Evolutionary conservation across 2,329 filamentous ascomycete species (phyloP), one percentile per base, ranked within the genome.

Genomic region (Lithohypha guttulata): DNA sequence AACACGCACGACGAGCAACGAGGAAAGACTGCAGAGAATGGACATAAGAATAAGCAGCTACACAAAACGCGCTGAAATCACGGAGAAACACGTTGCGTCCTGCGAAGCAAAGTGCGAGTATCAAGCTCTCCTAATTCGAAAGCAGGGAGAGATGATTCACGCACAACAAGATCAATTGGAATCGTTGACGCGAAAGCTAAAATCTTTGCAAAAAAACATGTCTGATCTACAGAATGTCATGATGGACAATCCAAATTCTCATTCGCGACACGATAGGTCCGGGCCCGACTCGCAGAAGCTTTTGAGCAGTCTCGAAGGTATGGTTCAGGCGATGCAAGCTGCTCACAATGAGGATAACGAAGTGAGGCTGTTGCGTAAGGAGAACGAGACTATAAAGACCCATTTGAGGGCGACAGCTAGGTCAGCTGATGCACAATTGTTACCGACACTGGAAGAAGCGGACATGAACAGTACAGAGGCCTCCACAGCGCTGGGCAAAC

Each of bases 321-420:
- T 45, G 34, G 28, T 42, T 14, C 22, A 15, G 10, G 37, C 35
- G 2, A 34, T 43, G 34, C 46, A 30, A 35, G 30, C 35, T 18
- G 37, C 41, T 6, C 44, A 39, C 17, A 23, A 46, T 7, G 34
- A 29, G 9, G 39, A 26, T 9, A 17, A 29, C 20, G 47, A 51
- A 19, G 20, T 45, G 6, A 30, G 45, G 37, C 29, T 25, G 13
- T 37, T 52, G 14, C 46, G 45, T 7, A 25, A 43, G 14, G 45
- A 52, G 31, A 52, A 52, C 30, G 31, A 42, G n/a, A 34, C 36
- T 7, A 27, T 52, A 18, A 50, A 48, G 37, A 35, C 35, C 10
- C 44, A 42, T 26, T 37, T 51, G 14, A 36, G 42, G 18, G 40
- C 36, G 13, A 36, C 49, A 18, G 44, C 43, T 18, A 36, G 42